A percentile compares a stretch with the other conserved stretches of the same genome.
These are phyloP conservation scores for Lippia alba DNA, from an alignment of 305 asterid species.

Conservation along the genomic window DNA sequence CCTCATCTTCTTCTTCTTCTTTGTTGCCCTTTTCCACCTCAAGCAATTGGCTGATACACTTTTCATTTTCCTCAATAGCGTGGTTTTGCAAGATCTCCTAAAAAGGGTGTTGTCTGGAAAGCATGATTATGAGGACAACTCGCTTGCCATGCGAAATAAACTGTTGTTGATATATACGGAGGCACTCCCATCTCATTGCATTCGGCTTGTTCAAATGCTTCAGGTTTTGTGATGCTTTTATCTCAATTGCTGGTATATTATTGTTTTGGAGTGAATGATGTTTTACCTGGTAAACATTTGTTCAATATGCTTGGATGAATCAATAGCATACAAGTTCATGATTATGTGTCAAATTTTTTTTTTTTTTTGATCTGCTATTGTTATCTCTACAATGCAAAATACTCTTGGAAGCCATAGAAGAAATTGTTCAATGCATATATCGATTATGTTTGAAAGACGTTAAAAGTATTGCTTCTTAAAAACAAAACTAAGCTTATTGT, in stretches of 20 bases:
- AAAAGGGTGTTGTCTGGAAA: conserved; percentile 58
- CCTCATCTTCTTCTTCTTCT: conserved; percentile 12
- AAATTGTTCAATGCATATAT: conserved; percentile 20
- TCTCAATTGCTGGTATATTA: conserved; percentile 36
- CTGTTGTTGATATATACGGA: conserved; percentile 68
- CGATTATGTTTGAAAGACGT: conserved; percentile 14
- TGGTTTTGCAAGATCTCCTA: conserved; percentile 80
- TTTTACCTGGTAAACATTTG: conserved; percentile 28
- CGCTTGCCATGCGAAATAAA: conserved; percentile 64
- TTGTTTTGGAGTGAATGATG: conserved; percentile 35
- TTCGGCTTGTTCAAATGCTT: conserved; percentile 81
- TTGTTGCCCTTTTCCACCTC: conserved; percentile 8
- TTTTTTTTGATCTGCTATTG: conserved; percentile 6
- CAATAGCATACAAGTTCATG: conserved; percentile 27
- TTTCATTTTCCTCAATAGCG: conserved; percentile 55
- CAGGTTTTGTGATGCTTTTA: conserved; percentile 74
- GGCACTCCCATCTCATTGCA: conserved; percentile 80
- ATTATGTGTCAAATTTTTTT: conserved; percentile 3
- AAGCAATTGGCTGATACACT: conserved; percentile 36
- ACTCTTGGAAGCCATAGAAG: conserved; percentile 14
- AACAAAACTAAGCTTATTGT: conserved; percentile 3
- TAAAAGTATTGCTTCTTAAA: conserved; percentile 10
- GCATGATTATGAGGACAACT: conserved; percentile 67
- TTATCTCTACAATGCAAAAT: conserved; percentile 17
- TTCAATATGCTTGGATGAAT: conserved; percentile 29